Conservation (phyloP, 208 protist species). For the Angomonas deanei region DNA sequence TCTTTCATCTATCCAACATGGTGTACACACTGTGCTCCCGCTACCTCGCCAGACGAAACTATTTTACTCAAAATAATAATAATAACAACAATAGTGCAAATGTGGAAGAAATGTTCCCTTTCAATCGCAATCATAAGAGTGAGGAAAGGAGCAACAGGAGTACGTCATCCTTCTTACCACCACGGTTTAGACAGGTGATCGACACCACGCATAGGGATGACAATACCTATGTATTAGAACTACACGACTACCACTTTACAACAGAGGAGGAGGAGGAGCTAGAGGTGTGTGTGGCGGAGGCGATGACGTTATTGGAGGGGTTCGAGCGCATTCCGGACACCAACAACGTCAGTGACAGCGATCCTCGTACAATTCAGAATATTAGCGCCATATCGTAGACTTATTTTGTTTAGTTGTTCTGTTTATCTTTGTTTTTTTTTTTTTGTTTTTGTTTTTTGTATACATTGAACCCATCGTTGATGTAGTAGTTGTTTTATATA, state of each 20-base stretch:
- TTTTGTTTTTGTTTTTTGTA: too few species aligned
- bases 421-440: too few species aligned
- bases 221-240: constrained; percentile 37
- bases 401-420: too few species aligned
- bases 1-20: constrained; percentile 28
- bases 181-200: neutral
- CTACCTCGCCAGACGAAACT: constrained; percentile 3
- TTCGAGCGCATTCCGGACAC: constrained; percentile 14
- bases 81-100: too few species aligned
- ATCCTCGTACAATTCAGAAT: too few species aligned
- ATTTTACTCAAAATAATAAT: too few species aligned
- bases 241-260: constrained; percentile 39
- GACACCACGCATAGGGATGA: neutral
- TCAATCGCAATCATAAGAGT: too few species aligned
- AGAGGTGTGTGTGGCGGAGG: constrained; percentile 43
- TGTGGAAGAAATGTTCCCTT: too few species aligned
- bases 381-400: too few species aligned
- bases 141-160: too few species aligned
- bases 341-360: neutral
- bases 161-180: too few species aligned
- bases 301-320: constrained; percentile 27
- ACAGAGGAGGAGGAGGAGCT: constrained; percentile 34
- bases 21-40: constrained; percentile 14
- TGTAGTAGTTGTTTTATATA: neutral
- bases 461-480: too few species aligned